phyloP scores from a whole-genome alignment of 495 filamentous ascomycete species.

The Aspergillus egyptiacus region DNA sequence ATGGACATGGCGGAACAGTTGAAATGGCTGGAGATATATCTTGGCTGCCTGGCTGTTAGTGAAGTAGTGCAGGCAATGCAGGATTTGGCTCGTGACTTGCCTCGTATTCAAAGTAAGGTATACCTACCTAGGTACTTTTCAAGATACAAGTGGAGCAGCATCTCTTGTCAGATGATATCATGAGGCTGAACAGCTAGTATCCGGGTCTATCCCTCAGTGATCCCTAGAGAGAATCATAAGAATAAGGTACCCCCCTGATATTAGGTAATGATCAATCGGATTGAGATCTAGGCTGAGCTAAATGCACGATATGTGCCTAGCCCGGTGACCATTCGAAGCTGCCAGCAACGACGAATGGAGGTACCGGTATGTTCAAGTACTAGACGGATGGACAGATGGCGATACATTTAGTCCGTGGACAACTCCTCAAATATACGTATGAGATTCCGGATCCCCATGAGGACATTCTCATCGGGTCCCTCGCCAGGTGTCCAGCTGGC shows the following conservation, averaged over 20 bases:
- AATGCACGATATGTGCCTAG: constrained; percentile 1
- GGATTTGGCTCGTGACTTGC: neutral
- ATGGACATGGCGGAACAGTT: neutral
- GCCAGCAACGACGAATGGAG: constrained; percentile 30
- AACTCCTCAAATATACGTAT: constrained; percentile 64
- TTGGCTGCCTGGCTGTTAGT: too few relatives aligned
- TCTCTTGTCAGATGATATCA: too few relatives aligned
- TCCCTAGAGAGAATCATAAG: neutral
- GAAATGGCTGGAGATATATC: neutral
- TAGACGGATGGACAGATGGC: neutral
- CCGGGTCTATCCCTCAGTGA: too few relatives aligned
- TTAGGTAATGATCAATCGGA: neutral
- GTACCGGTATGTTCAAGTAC: neutral
- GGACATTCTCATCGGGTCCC: constrained; percentile 80
- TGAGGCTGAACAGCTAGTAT: too few relatives aligned
- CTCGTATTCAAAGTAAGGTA: neutral
- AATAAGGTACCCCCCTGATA: too few relatives aligned
- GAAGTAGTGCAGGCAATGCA: too few relatives aligned
- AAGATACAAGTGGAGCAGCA: too few relatives aligned
- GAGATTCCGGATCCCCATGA: constrained; percentile 70
- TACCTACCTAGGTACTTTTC: neutral
- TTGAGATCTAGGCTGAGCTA: constrained; percentile 1
- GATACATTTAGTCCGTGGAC: constrained; percentile 26
- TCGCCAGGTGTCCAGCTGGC: constrained; percentile 78
- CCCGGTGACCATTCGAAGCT: constrained; percentile 11